Evolutionary conservation across 495 filamentous ascomycete genomes (phyloP), one percentile per base, ranked within the genome.

Genomic region (Penicillium angulare): DNA sequence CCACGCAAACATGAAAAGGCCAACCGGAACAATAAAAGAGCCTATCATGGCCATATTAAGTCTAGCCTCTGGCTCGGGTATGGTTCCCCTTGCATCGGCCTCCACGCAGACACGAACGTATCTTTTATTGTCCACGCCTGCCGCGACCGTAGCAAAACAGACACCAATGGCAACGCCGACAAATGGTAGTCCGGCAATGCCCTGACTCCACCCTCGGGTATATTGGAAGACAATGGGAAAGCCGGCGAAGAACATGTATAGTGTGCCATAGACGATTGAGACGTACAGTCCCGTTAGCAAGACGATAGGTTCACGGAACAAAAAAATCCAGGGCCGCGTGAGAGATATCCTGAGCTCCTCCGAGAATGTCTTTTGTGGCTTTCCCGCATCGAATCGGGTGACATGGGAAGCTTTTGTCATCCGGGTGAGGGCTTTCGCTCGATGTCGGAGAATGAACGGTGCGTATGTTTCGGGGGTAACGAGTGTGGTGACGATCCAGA

Each of bases 181-280:
- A 63, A 90, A 93, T 3, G 86, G 71, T 5, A 93, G 81, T 1
- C 88, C 89, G 0, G 80, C 78, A 31, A 85, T 63, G 8, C 82
- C 80, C 1, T 79, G 66, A 0, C 74, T 73, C 88, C 88, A 93
- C 34, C 82, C 83, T 12, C 89, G 84, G 31, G 86, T 67, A 7
- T 82, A 61, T 3, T 76, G 71, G 65, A 93, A 93, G 40, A 90
- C 82, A 35, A 91, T 82, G 0, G 90, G 90, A 50, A 82, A 85
- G 6, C 87, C 85, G 17, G 90, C 81, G 68, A 95, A 93, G 66
- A 88, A 90, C 20, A 95, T 78, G 56, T 92, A 93, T 1, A 95
- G 74, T 44, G 89, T 87, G 7, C 77, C 84, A 60, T 82, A 82
- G 23, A 81, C 67, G 35, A 89, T 67, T 12, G 80, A 79, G 41